Base-by-base conservation (phyloP, 140 eudicot species). In the Oenanthe javanica region DNA sequence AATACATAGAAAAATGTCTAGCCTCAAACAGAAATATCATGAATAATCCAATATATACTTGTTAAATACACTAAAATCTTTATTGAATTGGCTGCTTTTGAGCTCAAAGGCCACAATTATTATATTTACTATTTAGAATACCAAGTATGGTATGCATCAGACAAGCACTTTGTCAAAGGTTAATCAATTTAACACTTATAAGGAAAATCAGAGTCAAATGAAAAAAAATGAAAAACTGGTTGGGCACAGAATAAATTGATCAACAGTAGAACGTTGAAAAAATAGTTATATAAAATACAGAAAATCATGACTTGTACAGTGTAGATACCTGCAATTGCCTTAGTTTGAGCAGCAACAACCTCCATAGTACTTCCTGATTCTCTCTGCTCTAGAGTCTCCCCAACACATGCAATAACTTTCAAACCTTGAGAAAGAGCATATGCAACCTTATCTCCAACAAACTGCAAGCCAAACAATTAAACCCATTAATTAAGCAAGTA, bases 361-460 rank as follows among this genome's bases (percentile, higher is more conserved):
- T 87, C 91, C 93, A 90, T 81, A 50, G 97, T 92, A 45, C 93
- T 86, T 64, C 97, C 97, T 49, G 95, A 85, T 84, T 92, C 97
- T 63, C 97, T 88, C 46, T 92, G 93, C 75, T 87, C 93, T 64
- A 92, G 93, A 69, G 97, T 92, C 84, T 92, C 97, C 36, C 97
- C 97, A 78, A 92, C 95, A 85, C 97, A 92, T 66, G 97, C 97
- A 54, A 92, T 92, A 67, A 92, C 97, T 83, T 90, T 92, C 82
- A 92, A 77, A 77, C 97, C 95, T 87, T 90, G 88, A 59, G 97
- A 88, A 77, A 92, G 95, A 18, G 97, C 97, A 81, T 92, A 92
- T 45, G 97, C 97, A 18, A 90, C 95, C 83, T 92, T 92, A 52
- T 92, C 97, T 74, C 90, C 97, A 82, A 92, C 91, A 83, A 92